A percentile compares a stretch with the other conserved stretches of the same genome.
Evolutionary conservation across 2,329 filamentous ascomycete species (phyloP).

Genomic region (Paecilomyces fulvus): DNA sequence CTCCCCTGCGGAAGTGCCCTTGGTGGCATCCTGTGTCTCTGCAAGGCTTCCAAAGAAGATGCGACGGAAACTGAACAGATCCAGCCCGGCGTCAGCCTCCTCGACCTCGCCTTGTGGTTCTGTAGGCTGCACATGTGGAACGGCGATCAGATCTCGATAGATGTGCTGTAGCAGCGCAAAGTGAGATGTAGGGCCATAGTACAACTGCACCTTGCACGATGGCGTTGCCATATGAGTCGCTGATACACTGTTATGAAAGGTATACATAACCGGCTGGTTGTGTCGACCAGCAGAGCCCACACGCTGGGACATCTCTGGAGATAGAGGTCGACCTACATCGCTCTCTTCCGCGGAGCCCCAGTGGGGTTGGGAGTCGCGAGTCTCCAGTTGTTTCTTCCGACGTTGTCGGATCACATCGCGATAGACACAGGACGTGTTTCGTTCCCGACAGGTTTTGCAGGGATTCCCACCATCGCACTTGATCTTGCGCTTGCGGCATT

Average conservation of each 20-base stretch:
- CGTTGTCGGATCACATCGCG: constrained; percentile 29
- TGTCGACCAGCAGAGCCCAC: constrained; percentile 1
- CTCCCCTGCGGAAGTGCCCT: constrained; percentile 8
- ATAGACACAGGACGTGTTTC: constrained; percentile 26
- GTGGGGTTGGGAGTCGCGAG: not conserved
- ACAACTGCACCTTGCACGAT: constrained; percentile 37
- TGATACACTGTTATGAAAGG: constrained; percentile 37
- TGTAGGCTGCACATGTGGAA: constrained; percentile 2
- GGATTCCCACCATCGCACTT: constrained; percentile 32
- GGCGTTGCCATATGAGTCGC: constrained; percentile 40
- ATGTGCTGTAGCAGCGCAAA: constrained; percentile 37
- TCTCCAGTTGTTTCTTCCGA: constrained; percentile 19
- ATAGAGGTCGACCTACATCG: constrained; percentile 5
- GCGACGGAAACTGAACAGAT: constrained; percentile 29
- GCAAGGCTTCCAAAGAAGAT: constrained; percentile 35
- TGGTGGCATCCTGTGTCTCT: constrained; percentile 23
- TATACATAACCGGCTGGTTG: constrained; percentile 10
- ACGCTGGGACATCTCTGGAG: constrained; percentile 9
- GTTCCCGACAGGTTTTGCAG: constrained; percentile 30
- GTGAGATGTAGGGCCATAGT: constrained; percentile 41
- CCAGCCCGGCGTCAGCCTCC: constrained; percentile 29
- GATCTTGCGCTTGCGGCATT: constrained; percentile 35
- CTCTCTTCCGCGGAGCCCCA: constrained; percentile 8
- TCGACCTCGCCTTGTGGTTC: constrained; percentile 24
- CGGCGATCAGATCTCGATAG: constrained; percentile 23